Base-by-base conservation (phyloP, 441 rosid species). In the Erodium moschatum region DNA sequence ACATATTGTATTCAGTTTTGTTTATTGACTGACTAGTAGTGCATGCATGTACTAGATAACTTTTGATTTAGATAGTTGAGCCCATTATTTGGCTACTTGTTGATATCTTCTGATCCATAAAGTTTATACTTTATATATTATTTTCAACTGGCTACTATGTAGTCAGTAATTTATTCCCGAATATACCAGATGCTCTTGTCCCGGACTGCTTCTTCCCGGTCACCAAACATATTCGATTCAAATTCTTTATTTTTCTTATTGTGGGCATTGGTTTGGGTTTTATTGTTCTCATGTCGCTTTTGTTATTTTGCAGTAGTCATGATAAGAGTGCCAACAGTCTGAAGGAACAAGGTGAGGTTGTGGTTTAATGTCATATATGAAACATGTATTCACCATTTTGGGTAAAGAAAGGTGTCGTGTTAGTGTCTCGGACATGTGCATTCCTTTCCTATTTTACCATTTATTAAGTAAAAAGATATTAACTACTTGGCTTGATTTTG, bases 341-440 rank as follows among this genome's bases (percentile, higher is more conserved):
- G 44, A 74, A 73, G 54, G 71, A 31, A 60, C 74, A 69, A 79
- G 88, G 88, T 84, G 54, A 72, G 70, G 40, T 66, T 13, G 6
- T 67, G 46, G n/a, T 38, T 4, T 38, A 64, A 5, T 7, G 2
- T 54, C 20, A 54, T 54, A 5, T 54, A 54, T 40, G 46, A 40
- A 40, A 40, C 46, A 40, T 12, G 0, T 40, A 40, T 40, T 40
- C 46, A 10, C 46, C 46, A 40, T 40, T 0, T 40, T 40, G 46
- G 46, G 46, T 33, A 10, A 2, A 48, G 54, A 48, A 11, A 0
- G 54, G 1, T 48, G 5, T 3, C 15, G 11, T 8, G 11, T 40
- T 40, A 0, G 11, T 40, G 46, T 7, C 4, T 40, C 5, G 46
- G 12, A 7, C 46, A 50, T 13, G 58, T 4, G 5, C 46, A 40